Conservation (phyloP, 2,329 filamentous ascomycete species). For the Dactylellina cionopaga region DNA sequence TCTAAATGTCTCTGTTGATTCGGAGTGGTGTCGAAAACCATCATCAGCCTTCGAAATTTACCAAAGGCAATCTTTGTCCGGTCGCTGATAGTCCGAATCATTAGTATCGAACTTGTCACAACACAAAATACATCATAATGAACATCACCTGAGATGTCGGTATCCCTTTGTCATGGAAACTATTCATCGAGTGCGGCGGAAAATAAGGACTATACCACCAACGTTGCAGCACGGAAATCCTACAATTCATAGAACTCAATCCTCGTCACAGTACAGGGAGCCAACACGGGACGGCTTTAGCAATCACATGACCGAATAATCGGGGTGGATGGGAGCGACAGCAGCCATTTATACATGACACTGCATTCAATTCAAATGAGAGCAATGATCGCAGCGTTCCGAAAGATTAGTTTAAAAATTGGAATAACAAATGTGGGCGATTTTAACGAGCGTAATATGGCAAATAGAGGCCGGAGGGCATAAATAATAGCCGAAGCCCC, state of each 20-base stretch:
- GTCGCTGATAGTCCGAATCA: slow-evolving; percentile 33
- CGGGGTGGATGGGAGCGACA: slow-evolving; percentile 1
- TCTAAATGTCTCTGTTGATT: too few relatives aligned
- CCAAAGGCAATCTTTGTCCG: slow-evolving; percentile 22
- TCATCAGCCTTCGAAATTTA: slow-evolving; percentile 7
- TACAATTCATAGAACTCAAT: slow-evolving; percentile 1
- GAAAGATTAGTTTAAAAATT: slow-evolving; percentile 57
- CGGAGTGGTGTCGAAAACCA: too few relatives aligned
- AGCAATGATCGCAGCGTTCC: slow-evolving; percentile 51
- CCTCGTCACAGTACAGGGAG: neutral
- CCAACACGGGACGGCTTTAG: slow-evolving; percentile 1
- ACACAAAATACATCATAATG: slow-evolving; percentile 5
- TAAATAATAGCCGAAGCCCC: slow-evolving; percentile 44
- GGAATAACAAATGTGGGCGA: slow-evolving; percentile 56
- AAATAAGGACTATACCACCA: slow-evolving; percentile 34
- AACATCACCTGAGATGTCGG: slow-evolving; percentile 36
- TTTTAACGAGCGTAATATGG: slow-evolving; percentile 54
- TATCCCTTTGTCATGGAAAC: slow-evolving; percentile 42
- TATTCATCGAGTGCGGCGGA: slow-evolving; percentile 31
- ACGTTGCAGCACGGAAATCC: slow-evolving; percentile 31
- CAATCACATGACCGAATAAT: slow-evolving; percentile 25
- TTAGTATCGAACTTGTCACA: slow-evolving; percentile 5
- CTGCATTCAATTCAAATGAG: slow-evolving; percentile 27
- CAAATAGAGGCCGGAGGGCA: slow-evolving; percentile 38
- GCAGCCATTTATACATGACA: too few relatives aligned